phyloP scores from a whole-genome alignment of 805 yeast genomes.

The Pichia paraexigua region DNA sequence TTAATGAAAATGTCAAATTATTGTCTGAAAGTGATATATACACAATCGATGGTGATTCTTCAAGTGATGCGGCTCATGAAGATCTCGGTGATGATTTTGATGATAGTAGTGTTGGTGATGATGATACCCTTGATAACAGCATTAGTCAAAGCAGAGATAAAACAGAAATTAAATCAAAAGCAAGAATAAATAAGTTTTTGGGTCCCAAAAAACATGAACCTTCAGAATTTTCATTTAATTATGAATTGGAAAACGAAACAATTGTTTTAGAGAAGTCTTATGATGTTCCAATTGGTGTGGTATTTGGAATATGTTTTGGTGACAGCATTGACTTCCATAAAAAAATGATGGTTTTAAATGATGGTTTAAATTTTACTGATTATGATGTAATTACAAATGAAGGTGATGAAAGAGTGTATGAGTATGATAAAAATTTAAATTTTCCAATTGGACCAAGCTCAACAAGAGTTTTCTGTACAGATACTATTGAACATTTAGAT shows the following conservation, averaged over 20 bases:
- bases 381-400: conserved; percentile 33
- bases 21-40: conserved; percentile 26
- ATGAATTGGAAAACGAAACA: conserved; percentile 41
- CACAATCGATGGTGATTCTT: conserved; percentile 27
- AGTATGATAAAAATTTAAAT: conserved; percentile 66
- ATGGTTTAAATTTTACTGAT: conserved; percentile 38
- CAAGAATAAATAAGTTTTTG: background rate
- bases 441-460: conserved; percentile 90
- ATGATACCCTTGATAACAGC: conserved; percentile 16
- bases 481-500: conserved; percentile 50
- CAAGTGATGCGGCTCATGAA: conserved; percentile 11
- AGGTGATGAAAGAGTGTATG: conserved; percentile 39
- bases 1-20: conserved; percentile 2
- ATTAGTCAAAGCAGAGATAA: background rate
- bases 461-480: conserved; percentile 57
- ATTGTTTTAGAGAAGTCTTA: conserved; percentile 43
- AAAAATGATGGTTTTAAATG: conserved; percentile 34
- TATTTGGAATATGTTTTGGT: conserved; percentile 67
- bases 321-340: conserved; percentile 36
- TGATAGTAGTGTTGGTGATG: background rate
- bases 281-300: conserved; percentile 69
- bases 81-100: conserved; percentile 17
- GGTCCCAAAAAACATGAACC: conserved; percentile 64
- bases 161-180: background rate
- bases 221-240: conserved; percentile 42